Conservation (phyloP, 1,139 yeast species). For the Kluyveromyces sp. region DNA sequence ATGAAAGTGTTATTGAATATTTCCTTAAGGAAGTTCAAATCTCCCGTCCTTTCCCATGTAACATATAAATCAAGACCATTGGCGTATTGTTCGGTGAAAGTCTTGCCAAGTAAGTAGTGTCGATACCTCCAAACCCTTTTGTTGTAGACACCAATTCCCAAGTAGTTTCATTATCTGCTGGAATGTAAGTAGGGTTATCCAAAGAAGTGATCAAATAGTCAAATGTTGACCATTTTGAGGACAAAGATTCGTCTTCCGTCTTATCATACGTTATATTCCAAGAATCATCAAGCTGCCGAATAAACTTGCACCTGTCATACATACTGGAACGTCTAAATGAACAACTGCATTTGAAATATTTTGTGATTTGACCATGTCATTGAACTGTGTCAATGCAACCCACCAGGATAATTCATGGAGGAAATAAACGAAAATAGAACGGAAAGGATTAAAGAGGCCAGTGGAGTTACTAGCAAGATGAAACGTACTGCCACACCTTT, state of each 20-base stretch:
- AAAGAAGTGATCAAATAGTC: constrained; percentile 53
- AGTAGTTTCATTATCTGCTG: constrained; percentile 17
- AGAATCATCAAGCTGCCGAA: constrained; percentile 46
- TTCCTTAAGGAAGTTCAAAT: constrained; percentile 11
- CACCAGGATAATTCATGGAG: constrained; percentile 83
- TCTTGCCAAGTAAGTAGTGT: constrained; percentile 17
- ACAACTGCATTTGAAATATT: constrained; percentile 33
- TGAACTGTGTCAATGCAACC: constrained; percentile 57
- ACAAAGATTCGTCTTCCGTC: constrained; percentile 47
- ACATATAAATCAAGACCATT: constrained; percentile 2
- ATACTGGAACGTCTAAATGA: constrained; percentile 72
- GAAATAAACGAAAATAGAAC: constrained; percentile 54
- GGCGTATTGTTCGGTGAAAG: constrained; percentile 8
- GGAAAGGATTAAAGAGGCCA: constrained; percentile 38
- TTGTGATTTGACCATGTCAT: constrained; percentile 34
- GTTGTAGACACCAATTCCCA: constrained; percentile 38
- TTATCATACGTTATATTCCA: constrained; percentile 58
- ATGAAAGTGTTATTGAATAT: constrained; percentile 19
- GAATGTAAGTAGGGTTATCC: constrained; percentile 19
- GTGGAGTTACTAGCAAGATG: constrained; percentile 24
- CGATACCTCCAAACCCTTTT: constrained; percentile 34
- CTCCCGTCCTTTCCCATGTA: constrained; percentile 6
- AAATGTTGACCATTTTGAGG: constrained; percentile 44
- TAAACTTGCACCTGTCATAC: constrained; percentile 81
- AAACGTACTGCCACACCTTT: constrained; percentile 21